Evolutionary conservation across 1,284 basidiomycete species (phyloP), one percentile per base, ranked within the genome.

Genomic region (Ceratobasidium theobromae): DNA sequence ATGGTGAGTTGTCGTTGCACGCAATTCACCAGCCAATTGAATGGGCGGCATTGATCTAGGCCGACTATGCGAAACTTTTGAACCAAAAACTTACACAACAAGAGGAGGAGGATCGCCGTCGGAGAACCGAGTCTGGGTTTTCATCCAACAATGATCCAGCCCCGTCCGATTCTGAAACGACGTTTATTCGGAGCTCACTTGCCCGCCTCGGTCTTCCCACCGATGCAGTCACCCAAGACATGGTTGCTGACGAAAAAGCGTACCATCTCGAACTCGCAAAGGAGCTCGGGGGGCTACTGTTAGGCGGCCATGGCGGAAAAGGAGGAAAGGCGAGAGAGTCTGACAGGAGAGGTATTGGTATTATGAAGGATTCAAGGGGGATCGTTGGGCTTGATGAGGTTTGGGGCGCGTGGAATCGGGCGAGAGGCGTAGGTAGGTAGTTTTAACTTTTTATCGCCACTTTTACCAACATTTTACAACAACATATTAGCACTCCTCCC

Each of bases 381-480:
- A 83, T 98, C 16, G 82, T 98, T 23, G 91, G 89, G 0, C 79
- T 98, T 18, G 96, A 99, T 75, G 95, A 98, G 75, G 89, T 94
- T 0, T 99, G 96, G 96, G 94, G 94, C 46, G 84, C 91, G 1
- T 99, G 96, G 96, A 98, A 98, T 76, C 87, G 96, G 57, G 94
- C 93, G 1, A 80, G 96, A 67, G 96, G 96, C 54, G 89, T 98
- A 55, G 88, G 94, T 94, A 73, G 75, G 92, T 80, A 1, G 16
- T 65, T 71, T 32, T 43, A 21, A 3, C 35, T 12, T 33, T 35
- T n/a, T 14, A 68, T 38, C 23, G 48, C 11, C 38, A 18, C 67
- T 45, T 33, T 45, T 33, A 60, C 33, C 35, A 45, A 52, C 38
- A 33, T 21, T 49, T 18, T 43, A 4, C 16, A 51, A 46, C 35